Conservation (phyloP, 106 monocot species). For the Chionographis japonica region DNA sequence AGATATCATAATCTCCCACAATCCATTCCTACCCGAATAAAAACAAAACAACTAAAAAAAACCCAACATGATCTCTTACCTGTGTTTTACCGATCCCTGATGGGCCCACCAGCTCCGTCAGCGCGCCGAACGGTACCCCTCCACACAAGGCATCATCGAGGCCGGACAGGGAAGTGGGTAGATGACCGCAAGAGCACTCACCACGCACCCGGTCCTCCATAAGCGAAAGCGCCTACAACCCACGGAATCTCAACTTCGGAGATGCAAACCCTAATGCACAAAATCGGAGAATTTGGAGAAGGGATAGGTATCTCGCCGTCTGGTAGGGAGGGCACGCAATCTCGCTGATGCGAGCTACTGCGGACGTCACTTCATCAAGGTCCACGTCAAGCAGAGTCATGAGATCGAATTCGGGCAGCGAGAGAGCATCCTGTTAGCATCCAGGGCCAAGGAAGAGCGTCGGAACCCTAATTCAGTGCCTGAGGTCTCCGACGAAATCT, state of each 20-base stretch:
- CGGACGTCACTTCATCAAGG: slow-evolving; percentile 34
- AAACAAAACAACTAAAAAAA: background rate
- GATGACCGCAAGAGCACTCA: slow-evolving; percentile 31
- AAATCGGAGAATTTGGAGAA: background rate
- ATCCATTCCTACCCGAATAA: too few species aligned
- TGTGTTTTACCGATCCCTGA: slow-evolving; percentile 97
- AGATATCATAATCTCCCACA: too few species aligned
- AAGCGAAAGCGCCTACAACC: slow-evolving; percentile 55
- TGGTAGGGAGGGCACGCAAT: slow-evolving; percentile 61
- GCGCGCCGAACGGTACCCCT: slow-evolving; percentile 68
- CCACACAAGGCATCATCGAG: slow-evolving; percentile 76
- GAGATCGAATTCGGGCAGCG: slow-evolving; percentile 80
- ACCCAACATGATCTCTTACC: slow-evolving; percentile 15
- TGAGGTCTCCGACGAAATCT: background rate
- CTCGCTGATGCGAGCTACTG: slow-evolving; percentile 72
- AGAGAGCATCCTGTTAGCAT: slow-evolving; percentile 60
- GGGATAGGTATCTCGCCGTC: slow-evolving; percentile 32
- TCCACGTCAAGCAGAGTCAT: slow-evolving; percentile 54
- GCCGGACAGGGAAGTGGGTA: slow-evolving; percentile 57
- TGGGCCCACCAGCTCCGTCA: slow-evolving; percentile 91
- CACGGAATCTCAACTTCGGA: background rate
- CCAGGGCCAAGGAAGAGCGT: background rate
- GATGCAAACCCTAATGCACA: background rate
- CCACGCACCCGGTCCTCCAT: slow-evolving; percentile 45
- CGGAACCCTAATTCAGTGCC: background rate